Evolutionary conservation across 140 eudicot genomes (phyloP).

Genomic region (Bidens hawaiensis): DNA sequence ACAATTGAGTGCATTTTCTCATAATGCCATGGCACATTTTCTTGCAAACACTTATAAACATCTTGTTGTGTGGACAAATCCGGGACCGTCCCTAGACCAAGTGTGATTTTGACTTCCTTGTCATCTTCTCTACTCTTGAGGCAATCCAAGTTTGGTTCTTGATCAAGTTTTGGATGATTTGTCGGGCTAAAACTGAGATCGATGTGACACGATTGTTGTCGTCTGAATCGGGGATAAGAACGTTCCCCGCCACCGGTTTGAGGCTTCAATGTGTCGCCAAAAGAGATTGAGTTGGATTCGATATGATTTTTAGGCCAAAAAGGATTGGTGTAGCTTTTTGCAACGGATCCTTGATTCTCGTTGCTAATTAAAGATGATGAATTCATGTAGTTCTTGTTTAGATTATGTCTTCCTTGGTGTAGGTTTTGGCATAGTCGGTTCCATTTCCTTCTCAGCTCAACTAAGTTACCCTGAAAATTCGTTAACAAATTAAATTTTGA

Average conservation of each 20-base stretch:
- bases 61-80: conserved; percentile 9
- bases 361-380: conserved; percentile 21
- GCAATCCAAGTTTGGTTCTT: conserved; percentile 63
- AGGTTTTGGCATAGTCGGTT: conserved; percentile 62
- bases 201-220: conserved; percentile 81
- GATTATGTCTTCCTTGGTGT: conserved; percentile 57
- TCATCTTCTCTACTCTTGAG: conserved; percentile 51
- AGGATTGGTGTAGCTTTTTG: conserved; percentile 43
- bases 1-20: conserved; percentile 42
- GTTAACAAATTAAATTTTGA: conserved; percentile 4
- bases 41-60: conserved; percentile 38
- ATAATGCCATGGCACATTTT: conserved; percentile 78
- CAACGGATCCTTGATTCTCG: conserved; percentile 24
- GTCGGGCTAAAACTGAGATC: conserved; percentile 56
- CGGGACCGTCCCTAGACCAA: conserved; percentile 56
- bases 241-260: conserved; percentile 31
- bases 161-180: conserved; percentile 17
- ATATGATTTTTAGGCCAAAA: conserved; percentile 43
- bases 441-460: conserved; percentile 65
- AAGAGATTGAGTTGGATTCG: conserved; percentile 39
- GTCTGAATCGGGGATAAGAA: conserved; percentile 62
- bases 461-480: conserved; percentile 50
- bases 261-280: conserved; percentile 34
- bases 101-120: conserved; percentile 63
- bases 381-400: conserved; percentile 22